Conservation (phyloP, 106 monocot species). For the Allium fistulosum region DNA sequence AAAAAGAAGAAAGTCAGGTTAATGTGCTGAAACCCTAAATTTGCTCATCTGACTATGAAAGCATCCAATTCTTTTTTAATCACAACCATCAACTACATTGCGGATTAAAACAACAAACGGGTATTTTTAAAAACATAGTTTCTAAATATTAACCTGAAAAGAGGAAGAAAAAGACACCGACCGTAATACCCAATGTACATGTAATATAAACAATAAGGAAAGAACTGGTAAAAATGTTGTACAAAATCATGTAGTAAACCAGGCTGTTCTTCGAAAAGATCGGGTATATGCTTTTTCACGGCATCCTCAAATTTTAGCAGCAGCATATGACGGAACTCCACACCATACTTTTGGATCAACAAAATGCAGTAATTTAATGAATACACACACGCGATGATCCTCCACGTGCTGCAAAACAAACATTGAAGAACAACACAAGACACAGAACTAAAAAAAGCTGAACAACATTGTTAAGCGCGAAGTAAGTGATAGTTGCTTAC, state of each 20-base stretch:
- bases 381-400: conserved; percentile 79
- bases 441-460: neutral
- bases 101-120: no score
- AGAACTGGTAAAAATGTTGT: conserved; percentile 13
- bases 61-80: no score
- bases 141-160: no score
- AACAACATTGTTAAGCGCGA: no score
- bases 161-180: no score
- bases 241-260: conserved; percentile 79
- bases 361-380: conserved; percentile 97
- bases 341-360: conserved; percentile 97
- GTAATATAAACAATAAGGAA: no score
- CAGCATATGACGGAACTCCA: conserved; percentile 80
- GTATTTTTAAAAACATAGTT: no score
- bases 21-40: no score
- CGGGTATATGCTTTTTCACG: conserved; percentile 85
- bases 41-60: no score
- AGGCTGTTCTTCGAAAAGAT: conserved; percentile 90
- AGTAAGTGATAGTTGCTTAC: conserved; percentile 22
- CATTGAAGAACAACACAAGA: neutral
- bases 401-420: conserved; percentile 75
- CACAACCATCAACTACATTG: no score
- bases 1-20: no score
- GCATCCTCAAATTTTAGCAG: conserved; percentile 72
- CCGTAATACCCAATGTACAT: no score